These are phyloP conservation scores for Xylaria sp. DNA, from an alignment of 2,329 filamentous ascomycete genomes.

Conservation along the genomic window DNA sequence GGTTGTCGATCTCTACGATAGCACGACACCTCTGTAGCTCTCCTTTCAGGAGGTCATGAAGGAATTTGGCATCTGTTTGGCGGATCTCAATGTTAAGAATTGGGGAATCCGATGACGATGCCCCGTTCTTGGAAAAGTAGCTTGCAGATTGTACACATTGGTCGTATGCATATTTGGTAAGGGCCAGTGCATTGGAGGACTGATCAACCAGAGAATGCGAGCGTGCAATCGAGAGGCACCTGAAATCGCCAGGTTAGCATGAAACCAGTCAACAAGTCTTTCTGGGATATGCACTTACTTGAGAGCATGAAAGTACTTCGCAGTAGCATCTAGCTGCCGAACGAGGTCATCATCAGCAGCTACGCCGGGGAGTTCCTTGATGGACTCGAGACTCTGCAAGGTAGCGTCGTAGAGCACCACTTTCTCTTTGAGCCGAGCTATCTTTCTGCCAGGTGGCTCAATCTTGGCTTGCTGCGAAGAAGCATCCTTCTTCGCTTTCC, in stretches of 20 bases:
- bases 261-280: not conserved
- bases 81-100: conserved; percentile 74
- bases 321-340: conserved; percentile 77
- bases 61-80: conserved; percentile 59
- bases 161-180: conserved; percentile 74
- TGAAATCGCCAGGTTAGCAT: conserved; percentile 44
- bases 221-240: conserved; percentile 82
- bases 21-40: conserved; percentile 83
- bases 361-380: conserved; percentile 88
- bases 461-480: conserved; percentile 47
- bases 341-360: conserved; percentile 81
- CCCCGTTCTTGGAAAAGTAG: conserved; percentile 49
- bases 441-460: conserved; percentile 74
- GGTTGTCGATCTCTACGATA: conserved; percentile 79
- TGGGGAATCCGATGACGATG: conserved; percentile 44
- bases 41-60: conserved; percentile 68
- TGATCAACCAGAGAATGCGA: conserved; percentile 79
- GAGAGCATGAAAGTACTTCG: conserved; percentile 84
- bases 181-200: conserved; percentile 80
- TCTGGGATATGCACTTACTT: conserved; percentile 64
- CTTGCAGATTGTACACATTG: conserved; percentile 61
- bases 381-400: conserved; percentile 86
- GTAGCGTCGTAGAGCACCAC: conserved; percentile 90
- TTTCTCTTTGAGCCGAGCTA: conserved; percentile 83
- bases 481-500: conserved; percentile 61